Evolutionary conservation across 495 filamentous ascomycete genomes (phyloP).

Genomic region (Penicillium bialowiezense): DNA sequence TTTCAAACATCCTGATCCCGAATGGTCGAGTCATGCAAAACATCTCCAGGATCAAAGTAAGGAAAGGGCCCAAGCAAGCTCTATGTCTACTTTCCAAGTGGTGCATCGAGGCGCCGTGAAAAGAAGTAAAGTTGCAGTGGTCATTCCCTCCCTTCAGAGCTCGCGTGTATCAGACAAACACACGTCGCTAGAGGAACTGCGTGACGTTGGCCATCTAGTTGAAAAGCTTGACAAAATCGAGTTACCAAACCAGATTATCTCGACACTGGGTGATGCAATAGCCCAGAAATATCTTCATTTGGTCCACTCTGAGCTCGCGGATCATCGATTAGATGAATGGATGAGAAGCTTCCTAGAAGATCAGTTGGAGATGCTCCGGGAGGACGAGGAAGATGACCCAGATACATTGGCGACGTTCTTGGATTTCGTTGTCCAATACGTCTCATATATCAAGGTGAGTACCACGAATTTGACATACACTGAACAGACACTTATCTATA

Average conservation of each 20-base stretch:
- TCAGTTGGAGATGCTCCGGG: slow-evolving; percentile 50
- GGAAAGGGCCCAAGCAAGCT: slow-evolving; percentile 24
- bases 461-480: neutral
- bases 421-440: slow-evolving; percentile 56
- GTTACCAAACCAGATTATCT: slow-evolving; percentile 75
- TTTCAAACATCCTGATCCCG: slow-evolving; percentile 68
- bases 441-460: slow-evolving; percentile 60
- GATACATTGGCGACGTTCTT: slow-evolving; percentile 51
- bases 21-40: slow-evolving; percentile 70
- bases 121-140: slow-evolving; percentile 43
- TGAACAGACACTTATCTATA: no score
- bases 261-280: slow-evolving; percentile 70
- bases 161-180: slow-evolving; percentile 53
- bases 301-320: slow-evolving; percentile 54
- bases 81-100: slow-evolving; percentile 42
- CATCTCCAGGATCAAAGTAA: slow-evolving; percentile 60
- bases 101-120: slow-evolving; percentile 43
- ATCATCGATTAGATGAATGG: slow-evolving; percentile 64
- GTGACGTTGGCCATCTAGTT: slow-evolving; percentile 68
- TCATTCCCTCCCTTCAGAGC: slow-evolving; percentile 71
- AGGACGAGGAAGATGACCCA: slow-evolving; percentile 44
- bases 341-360: slow-evolving; percentile 59
- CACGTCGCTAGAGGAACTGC: slow-evolving; percentile 72
- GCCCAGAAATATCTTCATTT: slow-evolving; percentile 73
- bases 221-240: slow-evolving; percentile 76